Evolutionary conservation across 2,329 filamentous ascomycete species (phyloP).

Genomic region (Monilinia aucupariae): DNA sequence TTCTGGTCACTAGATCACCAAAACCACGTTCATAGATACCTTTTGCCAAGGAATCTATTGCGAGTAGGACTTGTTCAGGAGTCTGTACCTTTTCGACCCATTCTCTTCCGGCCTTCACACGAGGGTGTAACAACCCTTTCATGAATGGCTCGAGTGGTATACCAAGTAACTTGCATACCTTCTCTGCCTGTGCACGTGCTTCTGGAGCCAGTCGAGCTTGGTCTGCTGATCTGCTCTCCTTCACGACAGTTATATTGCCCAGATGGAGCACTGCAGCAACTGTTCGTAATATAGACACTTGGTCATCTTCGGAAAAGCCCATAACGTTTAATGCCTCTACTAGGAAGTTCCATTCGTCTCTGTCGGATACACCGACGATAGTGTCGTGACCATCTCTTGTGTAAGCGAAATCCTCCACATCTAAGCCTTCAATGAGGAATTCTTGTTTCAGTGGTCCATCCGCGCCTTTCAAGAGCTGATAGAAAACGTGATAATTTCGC

Average conservation of each 20-base stretch:
- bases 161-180: slow-evolving; percentile 77
- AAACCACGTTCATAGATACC: slow-evolving; percentile 97
- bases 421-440: slow-evolving; percentile 68
- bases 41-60: slow-evolving; percentile 87
- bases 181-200: slow-evolving; percentile 67
- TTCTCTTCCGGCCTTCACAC: slow-evolving; percentile 90
- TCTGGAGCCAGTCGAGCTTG: slow-evolving; percentile 79
- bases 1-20: slow-evolving; percentile 82
- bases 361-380: slow-evolving; percentile 84
- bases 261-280: slow-evolving; percentile 89
- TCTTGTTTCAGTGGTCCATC: slow-evolving; percentile 66
- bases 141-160: slow-evolving; percentile 81
- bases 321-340: slow-evolving; percentile 93
- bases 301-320: slow-evolving; percentile 84
- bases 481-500: slow-evolving; percentile 96
- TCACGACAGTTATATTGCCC: slow-evolving; percentile 83
- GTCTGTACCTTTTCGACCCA: slow-evolving; percentile 99
- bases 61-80: slow-evolving; percentile 86
- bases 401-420: slow-evolving; percentile 85
- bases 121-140: slow-evolving; percentile 82
- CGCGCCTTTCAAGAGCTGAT: slow-evolving; percentile 85
- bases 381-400: slow-evolving; percentile 86
- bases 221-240: slow-evolving; percentile 85
- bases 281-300: slow-evolving; percentile 75
- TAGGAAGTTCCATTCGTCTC: slow-evolving; percentile 81